Percentiles rank a stretch among this genome's conserved stretches.
Conservation (phyloP, 2,329 filamentous ascomycete species). For the Hysterium pulicare region DNA sequence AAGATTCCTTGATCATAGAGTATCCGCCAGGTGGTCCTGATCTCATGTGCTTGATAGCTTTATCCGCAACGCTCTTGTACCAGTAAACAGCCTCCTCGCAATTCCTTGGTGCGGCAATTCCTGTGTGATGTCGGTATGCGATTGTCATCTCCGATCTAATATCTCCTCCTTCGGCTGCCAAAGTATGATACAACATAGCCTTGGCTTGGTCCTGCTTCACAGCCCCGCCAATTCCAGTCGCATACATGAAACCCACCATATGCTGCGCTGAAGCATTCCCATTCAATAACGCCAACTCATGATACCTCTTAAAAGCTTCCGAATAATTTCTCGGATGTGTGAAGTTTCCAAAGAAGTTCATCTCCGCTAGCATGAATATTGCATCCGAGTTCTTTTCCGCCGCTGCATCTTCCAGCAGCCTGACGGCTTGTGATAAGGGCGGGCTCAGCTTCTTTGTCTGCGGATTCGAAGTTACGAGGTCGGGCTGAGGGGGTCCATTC, state of each 20-base stretch:
- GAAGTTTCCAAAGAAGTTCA: conserved; percentile 97
- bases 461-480: conserved; percentile 37
- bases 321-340: conserved; percentile 79
- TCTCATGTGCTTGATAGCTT: conserved; percentile 82
- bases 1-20: conserved; percentile 71
- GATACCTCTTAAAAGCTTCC: conserved; percentile 76
- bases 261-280: conserved; percentile 92
- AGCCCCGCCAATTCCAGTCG: conserved; percentile 79
- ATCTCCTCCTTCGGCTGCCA: conserved; percentile 81
- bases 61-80: conserved; percentile 92
- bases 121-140: conserved; percentile 78
- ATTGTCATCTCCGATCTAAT: conserved; percentile 90
- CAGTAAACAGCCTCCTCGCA: conserved; percentile 83
- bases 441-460: conserved; percentile 46
- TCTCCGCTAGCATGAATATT: conserved; percentile 82
- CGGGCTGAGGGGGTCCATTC: conserved; percentile 54
- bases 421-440: conserved; percentile 56
- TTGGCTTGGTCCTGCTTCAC: conserved; percentile 86
- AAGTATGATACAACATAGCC: conserved; percentile 89
- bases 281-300: conserved; percentile 67
- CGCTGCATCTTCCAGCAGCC: conserved; percentile 58
- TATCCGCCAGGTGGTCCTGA: conserved; percentile 88
- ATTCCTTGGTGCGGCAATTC: conserved; percentile 79
- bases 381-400: conserved; percentile 68
- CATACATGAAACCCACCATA: conserved; percentile 95